Base-by-base conservation (phyloP, 371 early-diverging fungal genomes). In the Actinomortierella wolfii region DNA sequence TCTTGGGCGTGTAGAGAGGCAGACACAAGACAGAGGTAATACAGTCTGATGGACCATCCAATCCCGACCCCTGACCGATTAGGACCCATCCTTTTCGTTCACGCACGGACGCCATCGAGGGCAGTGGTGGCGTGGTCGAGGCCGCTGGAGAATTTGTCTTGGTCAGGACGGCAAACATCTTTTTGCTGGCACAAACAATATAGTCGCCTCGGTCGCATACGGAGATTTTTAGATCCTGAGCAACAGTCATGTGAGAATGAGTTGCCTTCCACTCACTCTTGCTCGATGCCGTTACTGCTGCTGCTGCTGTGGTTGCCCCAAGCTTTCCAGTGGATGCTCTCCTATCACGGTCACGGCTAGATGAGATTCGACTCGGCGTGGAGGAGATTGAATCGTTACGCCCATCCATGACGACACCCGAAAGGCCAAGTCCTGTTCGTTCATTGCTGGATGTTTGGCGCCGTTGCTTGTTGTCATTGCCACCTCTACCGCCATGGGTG, bases 21-120 rank as follows among this genome's bases (percentile, higher is more conserved):
- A 86, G 50, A 46, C 86, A 86, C 21, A 84, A 49, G 20, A 86
- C 57, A 2, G 82, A 76, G 1, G 86, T 86, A 42, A 86, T 86
- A 3, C 64, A 76, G 52, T 86, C 86, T 20, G 57, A 23, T 34
- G 61, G 41, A 42, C 54, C 62, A 24, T 79, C 79, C 49, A 83
- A 75, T 20, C 83, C 82, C 3, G 83, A 81, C 17, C 83, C 84
- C 71, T 86, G 85, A 6, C 86, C 84, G 8, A 81, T 54, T 1
- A 74, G 52, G 24, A 67, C 61, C 74, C 74, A 74, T 40, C 67
- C 67, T n/a, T 53, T 18, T 25, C 40, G 17, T 14, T 11, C 28
- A 13, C 15, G 7, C 44, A 23, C 14, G 21, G n/a, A 1, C 18
- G 23, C 47, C 2, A 8, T 47, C 6, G 21, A 24, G 21, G 53